Base-by-base conservation (phyloP, 139 green algal genomes). In the Nannochloris sp. region DNA sequence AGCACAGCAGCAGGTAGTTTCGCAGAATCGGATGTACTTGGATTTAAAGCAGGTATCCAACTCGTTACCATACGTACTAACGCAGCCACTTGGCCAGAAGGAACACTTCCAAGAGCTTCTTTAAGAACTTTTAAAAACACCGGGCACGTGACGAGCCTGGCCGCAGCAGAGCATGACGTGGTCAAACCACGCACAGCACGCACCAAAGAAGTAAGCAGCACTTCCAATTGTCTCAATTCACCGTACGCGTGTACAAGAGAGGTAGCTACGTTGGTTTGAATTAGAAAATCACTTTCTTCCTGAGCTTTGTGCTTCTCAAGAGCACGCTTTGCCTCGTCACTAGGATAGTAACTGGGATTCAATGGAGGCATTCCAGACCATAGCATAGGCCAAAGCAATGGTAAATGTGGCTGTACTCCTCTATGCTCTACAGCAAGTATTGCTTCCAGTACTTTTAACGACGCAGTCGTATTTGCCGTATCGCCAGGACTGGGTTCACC, bases 171-270 rank as follows among this genome's bases (percentile, higher is more conserved):
- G 35, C 7, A 14, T 54, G 46, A 31, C 2, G 27, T 7, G 0
- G n/a, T 7, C 47, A 67, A 36, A 32, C 9, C 9, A 36, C 10
- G 9, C 12, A 79, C 58, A 9, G 67, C 60, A 2, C 27, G 44
- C 8, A 38, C 36, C 24, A 79, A 59, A 4, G 67, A 79, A 1
- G 32, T 7, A 27, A 79, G 72, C 61, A 77, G 54, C 5, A 64
- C 53, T 33, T 71, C 25, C 59, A 79, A 38, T 60, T 72, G 72
- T 14, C 72, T 57, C 59, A 79, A 64, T 61, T 79, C 72, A 14
- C 33, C 64, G 42, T 67, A 79, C 1, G 68, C 65, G 2, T 3
- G 6, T 51, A 79, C 39, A 25, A 79, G 53, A n/a, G 46, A 53
- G 46, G 53, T 45, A 6, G 68, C 68, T 34, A 75, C 58, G 2